Evolutionary conservation across 1,139 yeast species (phyloP).

Genomic region (Diutina scorzettiae): DNA sequence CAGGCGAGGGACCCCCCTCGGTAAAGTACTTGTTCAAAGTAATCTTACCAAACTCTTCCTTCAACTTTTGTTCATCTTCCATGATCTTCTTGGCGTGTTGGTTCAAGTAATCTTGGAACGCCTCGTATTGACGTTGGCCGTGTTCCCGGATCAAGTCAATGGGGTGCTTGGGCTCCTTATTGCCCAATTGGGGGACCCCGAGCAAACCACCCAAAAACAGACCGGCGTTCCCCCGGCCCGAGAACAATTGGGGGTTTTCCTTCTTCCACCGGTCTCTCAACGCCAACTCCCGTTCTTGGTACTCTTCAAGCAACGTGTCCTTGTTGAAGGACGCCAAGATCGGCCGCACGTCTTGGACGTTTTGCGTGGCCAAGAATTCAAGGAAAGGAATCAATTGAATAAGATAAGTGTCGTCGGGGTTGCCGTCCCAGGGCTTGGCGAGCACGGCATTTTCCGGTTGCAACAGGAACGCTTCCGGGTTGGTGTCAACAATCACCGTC

Average conservation of each 20-base stretch:
- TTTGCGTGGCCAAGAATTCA: conserved; percentile 91
- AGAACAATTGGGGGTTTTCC: conserved; percentile 45
- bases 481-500: conserved; percentile 69
- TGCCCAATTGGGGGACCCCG: conserved; percentile 41
- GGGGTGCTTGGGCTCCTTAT: conserved; percentile 66
- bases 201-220: conserved; percentile 44
- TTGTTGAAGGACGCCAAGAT: conserved; percentile 63
- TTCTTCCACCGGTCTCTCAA: conserved; percentile 57
- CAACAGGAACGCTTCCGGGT: conserved; percentile 57
- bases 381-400: conserved; percentile 79
- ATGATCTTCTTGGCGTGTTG: conserved; percentile 85
- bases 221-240: conserved; percentile 27
- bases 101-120: conserved; percentile 69
- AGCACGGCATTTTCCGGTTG: conserved; percentile 92
- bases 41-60: conserved; percentile 70
- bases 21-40: conserved; percentile 75
- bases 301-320: conserved; percentile 60
- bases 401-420: conserved; percentile 56
- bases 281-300: conserved; percentile 59
- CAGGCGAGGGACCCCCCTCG: conserved; percentile 80
- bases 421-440: conserved; percentile 78
- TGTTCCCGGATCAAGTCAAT: conserved; percentile 84
- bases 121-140: conserved; percentile 82
- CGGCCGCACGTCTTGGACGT: conserved; percentile 83
- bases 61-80: conserved; percentile 67